phyloP scores from a whole-genome alignment of 2,329 filamentous ascomycete genomes.

The Shiraia sp. region DNA sequence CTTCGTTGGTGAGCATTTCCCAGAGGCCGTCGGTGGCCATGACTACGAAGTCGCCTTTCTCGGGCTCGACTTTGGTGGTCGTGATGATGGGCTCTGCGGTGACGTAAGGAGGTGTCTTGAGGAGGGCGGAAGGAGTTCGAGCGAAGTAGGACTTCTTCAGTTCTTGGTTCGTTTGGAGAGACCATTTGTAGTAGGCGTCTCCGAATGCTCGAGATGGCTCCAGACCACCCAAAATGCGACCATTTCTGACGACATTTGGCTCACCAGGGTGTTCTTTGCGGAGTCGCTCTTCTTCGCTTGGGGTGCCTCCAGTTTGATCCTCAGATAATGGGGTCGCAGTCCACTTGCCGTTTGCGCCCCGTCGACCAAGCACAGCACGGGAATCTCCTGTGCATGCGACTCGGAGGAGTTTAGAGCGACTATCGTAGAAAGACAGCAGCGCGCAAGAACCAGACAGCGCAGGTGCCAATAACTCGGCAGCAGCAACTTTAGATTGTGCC shows the following conservation, averaged over 20 bases:
- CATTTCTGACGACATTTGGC: conserved; percentile 82
- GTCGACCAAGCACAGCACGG: conserved; percentile 86
- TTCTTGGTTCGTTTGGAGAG: conserved; percentile 77
- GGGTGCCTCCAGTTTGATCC: conserved; percentile 91
- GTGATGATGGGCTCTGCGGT: conserved; percentile 95
- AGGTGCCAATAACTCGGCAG: conserved; percentile 87
- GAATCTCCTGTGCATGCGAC: conserved; percentile 96
- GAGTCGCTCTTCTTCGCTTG: conserved; percentile 80
- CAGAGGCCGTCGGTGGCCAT: conserved; percentile 96
- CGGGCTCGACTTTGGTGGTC: conserved; percentile 86
- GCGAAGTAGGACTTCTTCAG: conserved; percentile 88
- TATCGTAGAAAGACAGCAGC: conserved; percentile 94
- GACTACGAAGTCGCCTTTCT: conserved; percentile 91
- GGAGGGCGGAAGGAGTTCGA: conserved; percentile 71
- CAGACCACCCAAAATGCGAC: conserved; percentile 86
- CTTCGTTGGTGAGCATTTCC: conserved; percentile 99
- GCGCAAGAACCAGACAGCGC: conserved; percentile 97
- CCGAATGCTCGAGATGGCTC: conserved; percentile 95
- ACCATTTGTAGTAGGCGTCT: conserved; percentile 97
- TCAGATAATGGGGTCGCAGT: conserved; percentile 85
- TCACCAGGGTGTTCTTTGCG: conserved; percentile 88
- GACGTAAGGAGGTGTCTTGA: conserved; percentile 94
- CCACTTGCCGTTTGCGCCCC: conserved; percentile 82
- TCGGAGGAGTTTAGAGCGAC: conserved; percentile 79
- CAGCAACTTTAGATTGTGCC: conserved; percentile 84